Percentiles rank a stretch among this genome's conserved stretches.
These are phyloP conservation scores for Nepenthes mirabilis DNA, from an alignment of 148 eudicot genomes.

Conservation along the genomic window DNA sequence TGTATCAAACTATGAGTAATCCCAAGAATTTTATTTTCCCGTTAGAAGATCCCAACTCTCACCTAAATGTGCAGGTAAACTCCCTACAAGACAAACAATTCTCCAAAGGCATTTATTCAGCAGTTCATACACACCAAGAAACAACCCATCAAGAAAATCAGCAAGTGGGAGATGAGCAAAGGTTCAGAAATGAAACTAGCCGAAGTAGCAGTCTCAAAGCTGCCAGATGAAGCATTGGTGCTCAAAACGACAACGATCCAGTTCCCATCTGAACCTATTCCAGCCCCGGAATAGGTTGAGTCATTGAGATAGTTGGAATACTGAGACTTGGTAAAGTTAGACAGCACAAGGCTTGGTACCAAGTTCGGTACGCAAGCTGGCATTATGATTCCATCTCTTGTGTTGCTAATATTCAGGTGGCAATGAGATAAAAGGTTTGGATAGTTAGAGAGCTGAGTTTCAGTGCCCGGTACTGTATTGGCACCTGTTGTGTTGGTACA, in stretches of 20 bases:
- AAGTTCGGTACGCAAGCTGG: conserved; percentile 70
- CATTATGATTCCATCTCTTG: conserved; percentile 47
- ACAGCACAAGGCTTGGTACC: conserved; percentile 43
- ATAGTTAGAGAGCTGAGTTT: conserved; percentile 35
- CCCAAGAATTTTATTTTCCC: no score
- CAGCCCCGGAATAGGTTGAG: conserved; percentile 43
- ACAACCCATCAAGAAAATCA: conserved; percentile 15
- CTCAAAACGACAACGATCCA: conserved; percentile 72
- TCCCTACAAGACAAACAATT: no score
- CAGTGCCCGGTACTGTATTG: conserved; percentile 62
- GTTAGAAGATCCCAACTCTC: no score
- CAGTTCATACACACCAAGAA: conserved; percentile 7
- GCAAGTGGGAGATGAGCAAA: conserved; percentile 7
- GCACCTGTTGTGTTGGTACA: conserved; percentile 62
- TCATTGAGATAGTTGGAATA: conserved; percentile 44
- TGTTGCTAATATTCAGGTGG: conserved; percentile 39
- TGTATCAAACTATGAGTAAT: no score
- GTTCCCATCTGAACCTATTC: conserved; percentile 48
- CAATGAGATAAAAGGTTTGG: conserved; percentile 45
- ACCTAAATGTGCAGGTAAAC: no score
- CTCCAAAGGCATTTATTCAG: no score
- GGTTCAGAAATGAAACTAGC: conserved; percentile 15
- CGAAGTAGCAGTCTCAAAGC: conserved; percentile 19
- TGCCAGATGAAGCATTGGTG: conserved; percentile 36
- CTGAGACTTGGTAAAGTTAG: conserved; percentile 61